Conservation (phyloP, 306 rosid genomes). For the Inga laurina region DNA sequence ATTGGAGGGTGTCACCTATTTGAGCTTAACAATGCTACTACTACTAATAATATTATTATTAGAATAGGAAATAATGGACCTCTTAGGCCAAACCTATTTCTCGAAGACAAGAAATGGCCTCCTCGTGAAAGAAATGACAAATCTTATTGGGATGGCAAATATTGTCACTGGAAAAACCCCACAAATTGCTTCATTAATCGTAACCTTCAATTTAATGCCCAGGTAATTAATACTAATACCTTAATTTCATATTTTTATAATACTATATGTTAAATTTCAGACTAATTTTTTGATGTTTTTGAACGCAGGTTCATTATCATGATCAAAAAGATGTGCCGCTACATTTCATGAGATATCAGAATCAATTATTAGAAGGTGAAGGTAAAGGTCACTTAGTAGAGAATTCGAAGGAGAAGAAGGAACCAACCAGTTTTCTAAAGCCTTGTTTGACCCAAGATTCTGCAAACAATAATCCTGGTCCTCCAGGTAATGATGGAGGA, state of each 20-base stretch:
- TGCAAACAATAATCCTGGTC: not conserved
- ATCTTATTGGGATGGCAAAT: conserved; percentile 21
- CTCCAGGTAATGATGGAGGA: conserved; percentile 31
- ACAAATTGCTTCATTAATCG: not conserved
- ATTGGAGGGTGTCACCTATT: not conserved
- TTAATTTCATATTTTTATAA: too few species aligned
- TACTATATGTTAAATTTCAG: too few species aligned
- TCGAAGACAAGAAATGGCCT: conserved; percentile 36
- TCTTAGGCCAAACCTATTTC: conserved; percentile 32
- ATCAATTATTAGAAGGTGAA: conserved; percentile 16
- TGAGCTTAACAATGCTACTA: conserved; percentile 9
- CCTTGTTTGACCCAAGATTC: conserved; percentile 47
- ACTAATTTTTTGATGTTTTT: not conserved
- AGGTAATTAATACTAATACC: not conserved
- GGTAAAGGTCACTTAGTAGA: not conserved
- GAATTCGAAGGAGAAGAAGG: conserved; percentile 36
- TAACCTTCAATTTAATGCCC: not conserved
- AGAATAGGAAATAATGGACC: not conserved
- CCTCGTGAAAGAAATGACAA: conserved; percentile 20
- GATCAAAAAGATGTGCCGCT: conserved; percentile 24
- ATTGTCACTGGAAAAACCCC: conserved; percentile 20
- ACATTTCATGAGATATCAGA: conserved; percentile 23
- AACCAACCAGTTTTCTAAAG: conserved; percentile 39
- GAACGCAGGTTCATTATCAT: conserved; percentile 34
- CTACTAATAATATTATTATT: not conserved